These are phyloP conservation scores for Alloteropsis semialata DNA, from an alignment of 176 grass and related monocot species.

Conservation along the genomic window DNA sequence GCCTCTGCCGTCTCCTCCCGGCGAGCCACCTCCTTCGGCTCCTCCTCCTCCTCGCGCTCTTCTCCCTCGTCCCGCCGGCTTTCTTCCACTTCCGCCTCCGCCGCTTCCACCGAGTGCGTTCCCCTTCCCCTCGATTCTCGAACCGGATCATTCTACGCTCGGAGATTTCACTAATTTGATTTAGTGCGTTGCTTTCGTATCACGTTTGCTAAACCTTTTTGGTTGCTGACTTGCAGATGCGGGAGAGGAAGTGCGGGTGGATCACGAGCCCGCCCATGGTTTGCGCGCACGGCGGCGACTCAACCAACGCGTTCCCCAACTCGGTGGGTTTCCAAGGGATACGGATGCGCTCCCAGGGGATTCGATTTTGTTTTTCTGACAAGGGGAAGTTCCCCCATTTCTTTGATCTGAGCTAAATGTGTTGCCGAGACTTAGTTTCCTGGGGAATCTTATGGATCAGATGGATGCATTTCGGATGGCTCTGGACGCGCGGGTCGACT, in stretches of 20 bases:
- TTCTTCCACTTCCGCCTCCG: conserved; percentile 93
- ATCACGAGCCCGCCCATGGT: conserved; percentile 66
- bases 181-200: background rate
- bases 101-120: conserved; percentile 60
- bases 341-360: background rate
- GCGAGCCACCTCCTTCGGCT: conserved; percentile 54
- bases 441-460: conserved; percentile 17
- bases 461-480: conserved; percentile 77
- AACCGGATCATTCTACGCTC: background rate
- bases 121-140: background rate
- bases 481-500: conserved; percentile 65
- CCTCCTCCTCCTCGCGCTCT: conserved; percentile 58
- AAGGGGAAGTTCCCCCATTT: background rate
- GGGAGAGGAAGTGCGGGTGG: conserved; percentile 78
- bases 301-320: conserved; percentile 65
- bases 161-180: background rate
- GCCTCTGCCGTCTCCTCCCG: conserved; percentile 39
- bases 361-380: background rate
- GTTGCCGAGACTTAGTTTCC: background rate
- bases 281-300: conserved; percentile 86
- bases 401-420: background rate
- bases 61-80: conserved; percentile 59
- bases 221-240: conserved; percentile 41
- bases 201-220: background rate
- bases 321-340: conserved; percentile 31